Percentiles rank a stretch among this genome's conserved stretches.
Conservation (phyloP, 441 rosid species). For the Gossypium schwendimanii region DNA sequence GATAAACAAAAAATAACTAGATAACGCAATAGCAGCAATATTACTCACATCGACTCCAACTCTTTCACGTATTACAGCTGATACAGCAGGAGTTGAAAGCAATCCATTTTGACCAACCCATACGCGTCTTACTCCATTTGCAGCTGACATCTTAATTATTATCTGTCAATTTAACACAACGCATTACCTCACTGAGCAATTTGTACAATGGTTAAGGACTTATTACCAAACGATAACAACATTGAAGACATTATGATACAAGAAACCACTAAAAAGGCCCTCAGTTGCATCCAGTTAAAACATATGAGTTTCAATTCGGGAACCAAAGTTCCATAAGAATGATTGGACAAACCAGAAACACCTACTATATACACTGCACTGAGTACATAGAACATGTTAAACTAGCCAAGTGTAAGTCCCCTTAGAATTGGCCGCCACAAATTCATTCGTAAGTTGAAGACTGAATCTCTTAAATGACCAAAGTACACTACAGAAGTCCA, state of each 20-base stretch:
- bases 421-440: background rate
- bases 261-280: background rate
- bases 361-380: background rate
- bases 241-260: background rate
- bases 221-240: background rate
- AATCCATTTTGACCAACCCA: constrained; percentile 95
- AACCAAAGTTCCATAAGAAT: background rate
- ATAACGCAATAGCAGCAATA: background rate
- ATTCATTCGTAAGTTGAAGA: background rate
- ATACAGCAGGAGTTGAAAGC: constrained; percentile 97
- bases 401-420: background rate
- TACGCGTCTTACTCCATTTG: constrained; percentile 83
- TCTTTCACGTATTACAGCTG: constrained; percentile 92
- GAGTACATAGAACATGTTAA: background rate
- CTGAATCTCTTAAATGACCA: background rate
- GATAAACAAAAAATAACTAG: background rate
- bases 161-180: constrained; percentile 39
- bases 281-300: background rate
- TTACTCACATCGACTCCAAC: constrained; percentile 78
- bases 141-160: constrained; percentile 88
- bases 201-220: background rate
- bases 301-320: background rate
- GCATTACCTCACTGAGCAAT: background rate
- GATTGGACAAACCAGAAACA: background rate
- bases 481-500: background rate